Conservation (phyloP, 1,139 yeast genomes). For the Kodamaea sp. region DNA sequence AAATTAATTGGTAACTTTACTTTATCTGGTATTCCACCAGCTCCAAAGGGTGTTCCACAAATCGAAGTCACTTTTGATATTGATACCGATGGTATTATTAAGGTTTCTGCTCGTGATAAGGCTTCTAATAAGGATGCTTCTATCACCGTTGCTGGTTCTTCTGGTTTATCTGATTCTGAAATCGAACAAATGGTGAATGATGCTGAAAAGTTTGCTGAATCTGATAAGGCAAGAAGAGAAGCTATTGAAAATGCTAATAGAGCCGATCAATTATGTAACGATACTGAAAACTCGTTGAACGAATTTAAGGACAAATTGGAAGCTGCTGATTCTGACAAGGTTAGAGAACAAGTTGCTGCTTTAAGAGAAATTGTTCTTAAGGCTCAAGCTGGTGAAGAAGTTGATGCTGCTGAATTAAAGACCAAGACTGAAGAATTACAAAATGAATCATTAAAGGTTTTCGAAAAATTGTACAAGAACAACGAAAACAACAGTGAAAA, state of each 20-base stretch:
- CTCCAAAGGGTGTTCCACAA: slow-evolving; percentile 99
- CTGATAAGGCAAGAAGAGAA: slow-evolving; percentile 93
- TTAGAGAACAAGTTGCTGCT: slow-evolving; percentile 69
- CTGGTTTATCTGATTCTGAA: slow-evolving; percentile 94
- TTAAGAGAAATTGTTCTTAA: slow-evolving; percentile 89
- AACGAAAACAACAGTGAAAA: slow-evolving; percentile 30
- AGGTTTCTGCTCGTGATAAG: slow-evolving; percentile 97
- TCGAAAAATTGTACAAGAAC: slow-evolving; percentile 95
- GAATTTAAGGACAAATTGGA: slow-evolving; percentile 94
- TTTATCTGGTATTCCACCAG: slow-evolving; percentile 95
- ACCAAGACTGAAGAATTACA: slow-evolving; percentile 93
- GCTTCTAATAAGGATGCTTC: slow-evolving; percentile 98
- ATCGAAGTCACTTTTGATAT: slow-evolving; percentile 97
- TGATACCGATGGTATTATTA: slow-evolving; percentile 98
- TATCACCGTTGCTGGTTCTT: slow-evolving; percentile 97
- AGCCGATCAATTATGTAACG: slow-evolving; percentile 95
- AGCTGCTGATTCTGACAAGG: slow-evolving; percentile 81
- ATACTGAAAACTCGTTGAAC: slow-evolving; percentile 89
- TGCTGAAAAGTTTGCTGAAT: slow-evolving; percentile 96
- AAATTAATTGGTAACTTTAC: slow-evolving; percentile 98
- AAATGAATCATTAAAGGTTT: slow-evolving; percentile 85
- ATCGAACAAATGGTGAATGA: slow-evolving; percentile 98
- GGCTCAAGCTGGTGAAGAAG: slow-evolving; percentile 91
- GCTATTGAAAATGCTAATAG: slow-evolving; percentile 94
- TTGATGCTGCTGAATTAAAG: slow-evolving; percentile 80